phyloP scores from a whole-genome alignment of 148 eudicot species.

The Arctostaphylos glauca region DNA sequence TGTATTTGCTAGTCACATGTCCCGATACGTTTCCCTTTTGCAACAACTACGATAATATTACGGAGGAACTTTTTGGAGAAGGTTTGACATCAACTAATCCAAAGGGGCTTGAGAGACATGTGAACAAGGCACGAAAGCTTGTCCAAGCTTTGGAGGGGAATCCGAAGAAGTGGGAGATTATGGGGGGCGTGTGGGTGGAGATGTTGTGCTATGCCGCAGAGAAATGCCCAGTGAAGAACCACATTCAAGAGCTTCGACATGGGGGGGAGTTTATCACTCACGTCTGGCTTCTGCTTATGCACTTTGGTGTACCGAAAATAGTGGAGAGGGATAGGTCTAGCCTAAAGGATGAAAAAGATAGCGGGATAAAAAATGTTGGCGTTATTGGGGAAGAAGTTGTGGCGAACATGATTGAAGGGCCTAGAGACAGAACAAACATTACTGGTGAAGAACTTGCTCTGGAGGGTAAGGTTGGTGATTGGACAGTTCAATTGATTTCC shows the following conservation, averaged over 20 bases:
- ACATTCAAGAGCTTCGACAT: background rate
- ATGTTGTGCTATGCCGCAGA: background rate
- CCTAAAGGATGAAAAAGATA: background rate
- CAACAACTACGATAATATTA: background rate
- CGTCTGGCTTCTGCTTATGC: conserved; percentile 4
- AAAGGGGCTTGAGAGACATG: background rate
- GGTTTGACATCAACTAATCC: too few relatives aligned
- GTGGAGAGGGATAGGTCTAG: background rate
- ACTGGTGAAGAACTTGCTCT: too few relatives aligned
- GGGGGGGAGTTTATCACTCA: conserved; percentile 14
- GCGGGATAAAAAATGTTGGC: background rate
- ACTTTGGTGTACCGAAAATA: background rate
- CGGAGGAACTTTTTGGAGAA: background rate
- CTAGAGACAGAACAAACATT: too few relatives aligned
- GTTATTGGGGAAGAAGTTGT: too few relatives aligned
- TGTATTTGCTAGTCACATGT: background rate
- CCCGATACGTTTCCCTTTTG: background rate
- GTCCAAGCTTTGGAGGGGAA: background rate
- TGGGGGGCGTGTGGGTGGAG: conserved; percentile 6
- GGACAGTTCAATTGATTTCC: too few relatives aligned
- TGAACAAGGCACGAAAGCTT: background rate
- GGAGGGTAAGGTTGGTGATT: too few relatives aligned
- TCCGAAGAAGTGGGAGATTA: background rate
- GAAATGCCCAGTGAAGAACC: background rate
- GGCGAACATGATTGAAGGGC: too few relatives aligned